These are phyloP conservation scores for Didymellaceae sp. DNA, from an alignment of 2,329 filamentous ascomycete genomes.

Conservation along the genomic window DNA sequence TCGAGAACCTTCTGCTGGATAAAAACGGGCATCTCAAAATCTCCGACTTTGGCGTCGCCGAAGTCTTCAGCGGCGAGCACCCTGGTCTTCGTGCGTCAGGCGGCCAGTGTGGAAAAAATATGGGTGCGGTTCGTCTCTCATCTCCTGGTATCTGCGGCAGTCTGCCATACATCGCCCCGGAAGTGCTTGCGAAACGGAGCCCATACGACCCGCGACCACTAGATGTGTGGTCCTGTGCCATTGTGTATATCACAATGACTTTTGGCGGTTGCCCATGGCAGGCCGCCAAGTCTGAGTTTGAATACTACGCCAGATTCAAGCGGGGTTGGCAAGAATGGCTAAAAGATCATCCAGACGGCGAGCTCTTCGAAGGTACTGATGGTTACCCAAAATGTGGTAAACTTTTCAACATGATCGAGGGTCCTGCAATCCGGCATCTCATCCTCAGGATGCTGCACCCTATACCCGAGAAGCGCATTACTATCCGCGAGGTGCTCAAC, in stretches of 20 bases:
- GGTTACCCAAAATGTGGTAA: slow-evolving; percentile 70
- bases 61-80: slow-evolving; percentile 83
- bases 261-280: slow-evolving; percentile 78
- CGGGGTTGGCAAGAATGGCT: slow-evolving; percentile 74
- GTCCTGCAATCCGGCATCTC: slow-evolving; percentile 69
- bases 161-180: slow-evolving; percentile 84
- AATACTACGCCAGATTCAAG: slow-evolving; percentile 68
- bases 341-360: slow-evolving; percentile 58
- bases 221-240: slow-evolving; percentile 85
- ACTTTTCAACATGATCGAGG: slow-evolving; percentile 72
- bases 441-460: slow-evolving; percentile 85
- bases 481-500: slow-evolving; percentile 71
- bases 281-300: slow-evolving; percentile 64
- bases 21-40: slow-evolving; percentile 85
- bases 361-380: slow-evolving; percentile 59
- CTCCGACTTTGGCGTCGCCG: slow-evolving; percentile 88
- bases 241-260: slow-evolving; percentile 80
- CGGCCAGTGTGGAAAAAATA: slow-evolving; percentile 75
- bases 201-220: slow-evolving; percentile 77
- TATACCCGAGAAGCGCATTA: slow-evolving; percentile 72
- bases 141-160: slow-evolving; percentile 83
- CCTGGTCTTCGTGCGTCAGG: slow-evolving; percentile 76
- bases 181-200: slow-evolving; percentile 73
- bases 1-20: slow-evolving; percentile 83
- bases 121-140: slow-evolving; percentile 74